Evolutionary conservation across 2,329 filamentous ascomycete genomes (phyloP).

Genomic region (Exophiala xenobiotica): DNA sequence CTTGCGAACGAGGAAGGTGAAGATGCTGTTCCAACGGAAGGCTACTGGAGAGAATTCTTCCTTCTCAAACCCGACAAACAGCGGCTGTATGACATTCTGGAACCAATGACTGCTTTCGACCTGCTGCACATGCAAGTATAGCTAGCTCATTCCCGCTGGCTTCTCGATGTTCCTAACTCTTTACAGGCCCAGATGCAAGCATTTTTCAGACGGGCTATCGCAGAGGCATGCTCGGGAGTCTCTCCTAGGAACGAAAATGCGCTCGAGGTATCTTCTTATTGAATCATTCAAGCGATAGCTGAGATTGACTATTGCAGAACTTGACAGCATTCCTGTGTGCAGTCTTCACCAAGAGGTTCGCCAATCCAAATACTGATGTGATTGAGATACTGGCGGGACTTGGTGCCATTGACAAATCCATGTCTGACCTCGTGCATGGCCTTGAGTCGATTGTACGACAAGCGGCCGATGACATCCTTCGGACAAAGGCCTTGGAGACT

Average conservation of each 20-base stretch:
- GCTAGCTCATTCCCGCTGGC: constrained; percentile 7
- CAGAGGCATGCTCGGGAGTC: constrained; percentile 61
- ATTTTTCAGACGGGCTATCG: constrained; percentile 73
- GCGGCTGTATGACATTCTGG: constrained; percentile 67
- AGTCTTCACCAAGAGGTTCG: constrained; percentile 84
- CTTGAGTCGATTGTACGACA: constrained; percentile 81
- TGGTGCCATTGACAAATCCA: constrained; percentile 80
- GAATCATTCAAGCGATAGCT: background rate
- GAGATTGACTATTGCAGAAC: constrained; percentile 63
- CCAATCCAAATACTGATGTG: constrained; percentile 91
- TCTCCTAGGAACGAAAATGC: constrained; percentile 72
- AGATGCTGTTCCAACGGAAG: constrained; percentile 70
- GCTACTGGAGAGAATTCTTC: constrained; percentile 97
- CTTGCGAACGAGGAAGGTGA: constrained; percentile 52
- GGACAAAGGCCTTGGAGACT: constrained; percentile 76
- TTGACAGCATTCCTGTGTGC: constrained; percentile 82
- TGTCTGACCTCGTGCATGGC: constrained; percentile 81
- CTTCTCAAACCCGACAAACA: constrained; percentile 75
- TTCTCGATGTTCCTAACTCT: constrained; percentile 26
- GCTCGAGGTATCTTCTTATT: constrained; percentile 69
- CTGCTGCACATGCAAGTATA: constrained; percentile 70
- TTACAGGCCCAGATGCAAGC: constrained; percentile 66
- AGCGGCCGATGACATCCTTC: constrained; percentile 68
- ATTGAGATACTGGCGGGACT: constrained; percentile 87
- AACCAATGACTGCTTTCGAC: constrained; percentile 69